These are phyloP conservation scores for Pichia sp. DNA, from an alignment of 1,139 yeast species.

Conservation along the genomic window DNA sequence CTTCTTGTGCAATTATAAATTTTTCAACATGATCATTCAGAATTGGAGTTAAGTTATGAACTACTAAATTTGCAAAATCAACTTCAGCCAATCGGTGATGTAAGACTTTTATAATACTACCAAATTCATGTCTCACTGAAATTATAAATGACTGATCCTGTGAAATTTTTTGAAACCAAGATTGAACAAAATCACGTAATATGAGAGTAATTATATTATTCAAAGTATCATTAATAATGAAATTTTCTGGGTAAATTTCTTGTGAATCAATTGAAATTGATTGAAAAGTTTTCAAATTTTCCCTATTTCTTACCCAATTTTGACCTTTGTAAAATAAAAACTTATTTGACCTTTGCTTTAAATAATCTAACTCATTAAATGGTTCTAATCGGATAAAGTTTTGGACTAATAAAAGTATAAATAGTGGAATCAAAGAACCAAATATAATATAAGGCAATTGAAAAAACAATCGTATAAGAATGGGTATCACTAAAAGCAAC, in stretches of 20 bases:
- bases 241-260: conserved; percentile 45
- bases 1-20: conserved; percentile 49
- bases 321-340: conserved; percentile 1
- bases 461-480: conserved; percentile 1
- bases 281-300: neutral
- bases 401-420: neutral
- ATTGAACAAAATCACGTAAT: conserved; percentile 51
- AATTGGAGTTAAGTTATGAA: conserved; percentile 55
- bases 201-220: conserved; percentile 48
- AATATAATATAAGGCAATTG: conserved; percentile 4
- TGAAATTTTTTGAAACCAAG: conserved; percentile 59
- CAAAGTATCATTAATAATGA: conserved; percentile 46
- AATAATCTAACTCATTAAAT: conserved; percentile 1
- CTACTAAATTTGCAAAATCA: conserved; percentile 54
- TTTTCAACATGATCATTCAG: conserved; percentile 58
- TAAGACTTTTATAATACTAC: conserved; percentile 37
- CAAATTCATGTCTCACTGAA: conserved; percentile 45
- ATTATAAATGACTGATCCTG: conserved; percentile 45
- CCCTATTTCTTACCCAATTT: conserved; percentile 3
- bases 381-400: neutral
- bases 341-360: neutral
- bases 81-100: conserved; percentile 36
- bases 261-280: conserved; percentile 1
- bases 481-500: conserved; percentile 3
- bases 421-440: conserved; percentile 5